Conservation (phyloP, 495 filamentous ascomycete genomes). For the Diplogelasinospora grovesii region DNA sequence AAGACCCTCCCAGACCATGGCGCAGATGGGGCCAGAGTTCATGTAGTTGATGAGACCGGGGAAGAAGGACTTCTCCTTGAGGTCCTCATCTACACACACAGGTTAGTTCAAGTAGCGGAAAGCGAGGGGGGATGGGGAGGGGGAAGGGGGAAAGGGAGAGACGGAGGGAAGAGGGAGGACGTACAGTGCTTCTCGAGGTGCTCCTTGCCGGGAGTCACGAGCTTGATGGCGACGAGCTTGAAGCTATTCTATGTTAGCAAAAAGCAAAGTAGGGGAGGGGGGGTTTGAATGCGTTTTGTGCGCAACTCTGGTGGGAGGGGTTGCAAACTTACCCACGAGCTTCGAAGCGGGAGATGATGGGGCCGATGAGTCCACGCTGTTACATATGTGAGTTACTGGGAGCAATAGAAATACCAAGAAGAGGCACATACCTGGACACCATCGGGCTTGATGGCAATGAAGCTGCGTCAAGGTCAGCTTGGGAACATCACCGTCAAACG, state of each 20-base stretch:
- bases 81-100: constrained; percentile 67
- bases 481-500: no score
- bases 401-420: background rate
- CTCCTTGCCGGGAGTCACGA: constrained; percentile 74
- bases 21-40: constrained; percentile 90
- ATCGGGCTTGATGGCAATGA: constrained; percentile 99
- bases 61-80: constrained; percentile 94
- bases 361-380: constrained; percentile 91
- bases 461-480: constrained; percentile 59
- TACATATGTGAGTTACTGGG: constrained; percentile 18
- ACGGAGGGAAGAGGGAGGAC: constrained; percentile 20
- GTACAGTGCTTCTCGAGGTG: constrained; percentile 98
- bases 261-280: no score
- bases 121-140: no score
- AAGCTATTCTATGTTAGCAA: constrained; percentile 49
- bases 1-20: constrained; percentile 98
- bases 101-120: no score
- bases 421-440: constrained; percentile 80
- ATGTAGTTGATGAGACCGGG: constrained; percentile 89
- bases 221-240: constrained; percentile 98
- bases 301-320: background rate
- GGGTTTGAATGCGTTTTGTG: no score
- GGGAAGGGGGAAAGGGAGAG: background rate
- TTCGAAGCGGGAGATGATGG: constrained; percentile 98
- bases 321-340: constrained; percentile 70